Evolutionary conservation across 1,139 yeast genomes (phyloP), one percentile per base, ranked within the genome.

Genomic region (Eremothecium gossypii): DNA sequence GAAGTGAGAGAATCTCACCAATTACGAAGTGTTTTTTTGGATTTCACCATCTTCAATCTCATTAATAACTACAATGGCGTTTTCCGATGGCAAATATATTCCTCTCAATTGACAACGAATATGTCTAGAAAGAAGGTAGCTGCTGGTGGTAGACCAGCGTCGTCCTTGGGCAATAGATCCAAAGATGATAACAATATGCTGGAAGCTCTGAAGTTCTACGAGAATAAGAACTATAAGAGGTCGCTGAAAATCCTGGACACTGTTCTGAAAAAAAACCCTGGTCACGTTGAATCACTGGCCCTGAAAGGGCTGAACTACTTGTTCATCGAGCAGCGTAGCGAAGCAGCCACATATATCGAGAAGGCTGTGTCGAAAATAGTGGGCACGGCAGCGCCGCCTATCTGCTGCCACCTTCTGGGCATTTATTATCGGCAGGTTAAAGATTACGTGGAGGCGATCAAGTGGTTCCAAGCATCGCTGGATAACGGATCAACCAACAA

Each of bases 341-440:
- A 86, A 46, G 91, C 91, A 1, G 78, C 71, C 43, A 60, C 71
- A 0, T 77, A 77, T 52, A 74, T 87, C 41, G 54, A 66, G 38
- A 76, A 74, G 54, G 94, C 94, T 0, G 52, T 77, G 23, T 66
- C 69, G 31, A 77, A 78, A 54, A 81, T 76, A 36, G 67, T 52
- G 17, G 58, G 57, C 14, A 63, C 66, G n/a, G 42, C 48, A 71
- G 80, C 59, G 4, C 53, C 65, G 51, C 81, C 85, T 45, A 74
- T 87, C 41, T 83, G 84, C 28, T 75, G 87, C 66, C 97, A 93
- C 58, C 76, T 93, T 54, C 73, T 85, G 10, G 98, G 96, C 8
- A 78, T 91, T 45, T 83, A 82, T 58, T 82, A 83, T 65, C 73
- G 95, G 46, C 71, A 79, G 27, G 71, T 74, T 37, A 79, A 77